Conservation (phyloP, 345 rosid genomes). For the Sonneratia alba region DNA sequence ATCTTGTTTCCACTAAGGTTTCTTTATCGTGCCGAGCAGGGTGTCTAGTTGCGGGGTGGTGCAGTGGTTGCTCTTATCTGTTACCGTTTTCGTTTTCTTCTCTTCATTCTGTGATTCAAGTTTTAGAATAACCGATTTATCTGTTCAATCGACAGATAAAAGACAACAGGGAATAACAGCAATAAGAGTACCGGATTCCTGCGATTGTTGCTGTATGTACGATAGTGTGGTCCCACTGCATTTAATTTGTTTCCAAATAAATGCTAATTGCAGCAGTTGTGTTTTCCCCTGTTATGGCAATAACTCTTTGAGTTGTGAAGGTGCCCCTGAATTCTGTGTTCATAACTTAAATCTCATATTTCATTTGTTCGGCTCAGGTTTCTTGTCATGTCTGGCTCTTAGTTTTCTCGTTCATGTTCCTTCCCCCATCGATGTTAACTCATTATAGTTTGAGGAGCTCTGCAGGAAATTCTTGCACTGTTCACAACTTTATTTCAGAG, state of each 20-base stretch:
- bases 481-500: background rate
- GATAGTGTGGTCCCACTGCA: constrained; percentile 2
- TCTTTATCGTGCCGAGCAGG: background rate
- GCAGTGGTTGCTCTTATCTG: constrained; percentile 1
- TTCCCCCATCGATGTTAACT: background rate
- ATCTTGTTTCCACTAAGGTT: constrained; percentile 4
- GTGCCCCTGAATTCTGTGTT: background rate
- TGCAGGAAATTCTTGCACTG: background rate
- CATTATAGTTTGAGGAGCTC: background rate
- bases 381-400: background rate
- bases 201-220: constrained; percentile 7
- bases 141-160: constrained; percentile 1
- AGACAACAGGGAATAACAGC: constrained; percentile 3
- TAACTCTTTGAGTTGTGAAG: background rate
- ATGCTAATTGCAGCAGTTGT: background rate
- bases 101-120: constrained; percentile 11
- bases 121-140: constrained; percentile 9
- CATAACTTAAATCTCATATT: background rate
- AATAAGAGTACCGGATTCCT: constrained; percentile 1
- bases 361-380: background rate
- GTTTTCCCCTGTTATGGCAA: background rate
- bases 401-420: background rate
- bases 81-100: background rate
- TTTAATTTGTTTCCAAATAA: constrained; percentile 2
- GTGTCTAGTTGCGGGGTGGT: constrained; percentile 2